Percentiles rank a stretch among this genome's conserved stretches.
Conservation (phyloP, 2,329 filamentous ascomycete species). For the Alternaria conjuncta region DNA sequence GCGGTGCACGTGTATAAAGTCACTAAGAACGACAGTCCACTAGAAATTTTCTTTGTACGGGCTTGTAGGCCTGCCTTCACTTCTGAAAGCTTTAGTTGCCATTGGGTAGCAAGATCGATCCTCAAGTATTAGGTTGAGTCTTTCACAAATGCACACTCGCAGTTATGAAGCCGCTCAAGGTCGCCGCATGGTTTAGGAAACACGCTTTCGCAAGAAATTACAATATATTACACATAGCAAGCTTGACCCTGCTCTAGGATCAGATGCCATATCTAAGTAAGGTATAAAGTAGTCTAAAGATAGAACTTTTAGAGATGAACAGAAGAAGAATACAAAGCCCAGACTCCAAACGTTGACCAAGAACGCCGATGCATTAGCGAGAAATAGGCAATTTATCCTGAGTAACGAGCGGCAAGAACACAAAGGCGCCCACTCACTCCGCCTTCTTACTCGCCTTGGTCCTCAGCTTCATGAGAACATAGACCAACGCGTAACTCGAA, state of each 20-base stretch:
- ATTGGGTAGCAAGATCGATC: no score
- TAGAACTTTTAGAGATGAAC: neutral
- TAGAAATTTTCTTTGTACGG: neutral
- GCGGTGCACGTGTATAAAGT: neutral
- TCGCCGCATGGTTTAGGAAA: neutral
- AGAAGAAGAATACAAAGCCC: neutral
- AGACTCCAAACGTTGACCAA: neutral
- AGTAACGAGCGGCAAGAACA: accelerated
- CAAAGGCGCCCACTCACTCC: conserved; percentile 20
- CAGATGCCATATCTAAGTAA: neutral
- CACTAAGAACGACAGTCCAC: neutral
- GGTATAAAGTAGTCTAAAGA: neutral
- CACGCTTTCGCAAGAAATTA: neutral
- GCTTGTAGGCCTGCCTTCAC: neutral
- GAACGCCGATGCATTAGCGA: neutral
- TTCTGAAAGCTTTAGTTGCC: neutral
- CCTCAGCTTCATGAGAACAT: conserved; percentile 51
- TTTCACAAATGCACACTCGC: no score
- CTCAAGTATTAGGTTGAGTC: no score
- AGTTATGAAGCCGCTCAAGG: neutral
- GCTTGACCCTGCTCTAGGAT: neutral
- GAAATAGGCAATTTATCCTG: neutral
- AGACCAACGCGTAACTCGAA: conserved; percentile 61
- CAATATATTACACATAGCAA: neutral
- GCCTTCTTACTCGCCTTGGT: conserved; percentile 52